phyloP scores from a whole-genome alignment of 2,329 filamentous ascomycete genomes.

The Tolypocladium tropicale region DNA sequence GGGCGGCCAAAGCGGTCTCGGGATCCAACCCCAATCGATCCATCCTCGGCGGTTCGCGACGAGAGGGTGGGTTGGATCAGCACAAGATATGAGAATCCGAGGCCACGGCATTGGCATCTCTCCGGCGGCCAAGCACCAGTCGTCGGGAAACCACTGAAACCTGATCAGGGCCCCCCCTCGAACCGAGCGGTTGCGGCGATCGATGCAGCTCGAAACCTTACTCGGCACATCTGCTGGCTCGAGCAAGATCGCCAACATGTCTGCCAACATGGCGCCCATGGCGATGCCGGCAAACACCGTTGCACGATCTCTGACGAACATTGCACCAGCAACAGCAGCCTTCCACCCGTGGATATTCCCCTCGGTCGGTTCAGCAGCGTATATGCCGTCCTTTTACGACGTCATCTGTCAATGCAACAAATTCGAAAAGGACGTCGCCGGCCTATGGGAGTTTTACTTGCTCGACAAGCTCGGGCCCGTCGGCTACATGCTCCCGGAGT shows the following conservation, averaged over 20 bases:
- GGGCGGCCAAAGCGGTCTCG: neutral
- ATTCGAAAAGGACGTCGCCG: constrained; percentile 9
- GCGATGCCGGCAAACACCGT: neutral
- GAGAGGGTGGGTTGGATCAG: neutral
- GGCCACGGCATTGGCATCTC: neutral
- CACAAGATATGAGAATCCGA: neutral
- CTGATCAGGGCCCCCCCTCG: neutral
- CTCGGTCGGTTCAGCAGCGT: neutral
- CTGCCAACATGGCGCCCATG: neutral
- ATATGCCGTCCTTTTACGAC: constrained; percentile 8
- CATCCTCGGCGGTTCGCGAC: neutral
- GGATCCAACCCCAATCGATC: neutral
- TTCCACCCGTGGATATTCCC: constrained; percentile 4
- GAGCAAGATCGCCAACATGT: neutral
- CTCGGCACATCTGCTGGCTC: neutral
- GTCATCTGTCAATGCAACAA: constrained; percentile 16
- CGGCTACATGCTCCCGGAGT: constrained; percentile 14
- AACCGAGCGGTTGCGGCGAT: neutral
- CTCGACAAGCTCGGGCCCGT: constrained; percentile 10
- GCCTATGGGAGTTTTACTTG: constrained; percentile 13
- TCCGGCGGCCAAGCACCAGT: neutral
- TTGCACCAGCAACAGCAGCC: neutral
- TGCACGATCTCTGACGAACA: neutral
- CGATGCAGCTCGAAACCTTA: neutral
- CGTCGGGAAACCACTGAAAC: neutral